Evolutionary conservation across 495 filamentous ascomycete genomes (phyloP), one percentile per base, ranked within the genome.

Genomic region (Penicillium canescens): DNA sequence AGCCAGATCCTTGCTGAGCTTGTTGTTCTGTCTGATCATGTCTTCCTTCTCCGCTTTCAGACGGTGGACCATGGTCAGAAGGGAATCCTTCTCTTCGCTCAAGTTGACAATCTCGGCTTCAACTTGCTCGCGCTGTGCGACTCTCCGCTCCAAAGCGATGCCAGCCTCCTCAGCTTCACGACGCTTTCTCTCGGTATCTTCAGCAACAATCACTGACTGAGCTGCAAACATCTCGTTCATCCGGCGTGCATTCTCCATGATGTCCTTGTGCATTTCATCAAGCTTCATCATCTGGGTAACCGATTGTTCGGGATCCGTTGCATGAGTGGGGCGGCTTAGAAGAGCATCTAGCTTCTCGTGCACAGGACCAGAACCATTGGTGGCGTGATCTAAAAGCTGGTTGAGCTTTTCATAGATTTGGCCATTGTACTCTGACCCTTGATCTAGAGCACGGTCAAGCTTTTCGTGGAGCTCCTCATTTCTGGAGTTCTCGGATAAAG

Each of bases 241-340:
- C 61, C 90, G 89, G 20, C 83, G 84, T 0, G 93, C 88, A n/a
- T 90, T 96, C 40, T 84, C 77, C 66, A 89, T 86, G 39, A 99
- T 91, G 55, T 96, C 87, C 61, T 87, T 79, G 65, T 96, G 91
- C 57, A 98, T 93, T 62, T 91, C 82, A 59, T 96, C 90, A 8
- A 99, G 80, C 44, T 90, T 88, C 54, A 87, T 86, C 47, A 86
- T 83, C 56, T 90, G 85, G 9, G 69, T 75, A 38, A 73, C 66
- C n/a, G 73, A 73, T n/a, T 73, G 67, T 20, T 74, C 75, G 1
- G 60, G 65, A 28, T 74, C 69, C 7, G 62, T 61, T 4, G 68
- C 61, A 48, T 65, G 36, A 9, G 28, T 42, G 0, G 66, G 56
- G 1, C 59, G 71, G 10, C 59, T 69, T 28, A 76, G 67, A 6